phyloP scores from a whole-genome alignment of 352 stramenopile genomes.

The Globisporangium mamillatum region DNA sequence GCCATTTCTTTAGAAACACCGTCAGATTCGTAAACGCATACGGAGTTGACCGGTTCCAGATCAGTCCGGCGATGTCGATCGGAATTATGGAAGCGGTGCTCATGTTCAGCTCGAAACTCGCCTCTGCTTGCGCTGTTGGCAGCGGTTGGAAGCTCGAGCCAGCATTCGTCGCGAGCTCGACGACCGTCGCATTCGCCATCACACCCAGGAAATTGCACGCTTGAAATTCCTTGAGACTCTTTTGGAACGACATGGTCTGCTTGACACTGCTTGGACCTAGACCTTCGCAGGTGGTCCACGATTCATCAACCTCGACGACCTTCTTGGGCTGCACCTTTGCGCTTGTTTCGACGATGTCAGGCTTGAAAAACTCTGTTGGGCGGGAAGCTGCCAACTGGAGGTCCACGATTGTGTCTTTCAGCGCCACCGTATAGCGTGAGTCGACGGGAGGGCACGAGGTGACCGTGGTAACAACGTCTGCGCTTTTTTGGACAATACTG shows the following conservation, averaged over 20 bases:
- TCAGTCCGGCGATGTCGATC: slow-evolving; percentile 30
- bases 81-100: slow-evolving; percentile 27
- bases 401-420: slow-evolving; percentile 35
- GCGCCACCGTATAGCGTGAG: slow-evolving; percentile 24
- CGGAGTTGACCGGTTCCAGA: slow-evolving; percentile 29
- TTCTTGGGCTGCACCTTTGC: slow-evolving; percentile 41
- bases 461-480: slow-evolving; percentile 17
- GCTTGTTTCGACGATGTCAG: slow-evolving; percentile 40
- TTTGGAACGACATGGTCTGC: slow-evolving; percentile 25
- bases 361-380: slow-evolving; percentile 42
- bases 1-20: slow-evolving; percentile 48
- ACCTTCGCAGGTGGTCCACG: slow-evolving; percentile 33
- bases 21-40: slow-evolving; percentile 39
- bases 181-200: slow-evolving; percentile 20
- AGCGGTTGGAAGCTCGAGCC: slow-evolving; percentile 14
- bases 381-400: slow-evolving; percentile 44
- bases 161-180: neutral
- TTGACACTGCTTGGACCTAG: slow-evolving; percentile 22
- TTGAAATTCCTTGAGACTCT: slow-evolving; percentile 32
- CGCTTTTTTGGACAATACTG: slow-evolving; percentile 16
- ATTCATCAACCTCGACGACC: slow-evolving; percentile 34
- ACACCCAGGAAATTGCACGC: slow-evolving; percentile 56
- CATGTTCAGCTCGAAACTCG: slow-evolving; percentile 56
- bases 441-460: slow-evolving; percentile 22
- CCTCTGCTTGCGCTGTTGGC: slow-evolving; percentile 28